Conservation (phyloP, 257 asterid genomes). For the Solanum virginianum region DNA sequence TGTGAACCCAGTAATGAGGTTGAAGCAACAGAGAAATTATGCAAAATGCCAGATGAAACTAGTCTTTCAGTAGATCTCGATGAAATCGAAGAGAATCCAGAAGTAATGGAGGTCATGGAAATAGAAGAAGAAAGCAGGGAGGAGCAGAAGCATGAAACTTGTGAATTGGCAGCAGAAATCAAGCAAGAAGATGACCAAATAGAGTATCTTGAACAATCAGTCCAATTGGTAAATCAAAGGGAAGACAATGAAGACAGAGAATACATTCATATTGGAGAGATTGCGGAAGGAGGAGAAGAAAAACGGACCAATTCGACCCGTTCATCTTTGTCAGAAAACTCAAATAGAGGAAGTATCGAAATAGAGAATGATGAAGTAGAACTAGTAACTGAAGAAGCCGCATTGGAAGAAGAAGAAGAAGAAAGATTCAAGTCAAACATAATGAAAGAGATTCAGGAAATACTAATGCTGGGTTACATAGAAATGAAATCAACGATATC, state of each 20-base stretch:
- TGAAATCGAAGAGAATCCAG: conserved; percentile 7
- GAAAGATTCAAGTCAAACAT: conserved; percentile 2
- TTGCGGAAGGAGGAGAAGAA: conserved; percentile 16
- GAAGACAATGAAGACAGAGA: conserved; percentile 2
- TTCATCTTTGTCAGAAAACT: conserved; percentile 17
- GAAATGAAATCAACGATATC: background rate
- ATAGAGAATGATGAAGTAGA: conserved; percentile 15
- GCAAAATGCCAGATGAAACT: conserved; percentile 2
- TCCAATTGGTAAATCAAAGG: background rate
- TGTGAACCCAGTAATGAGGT: background rate
- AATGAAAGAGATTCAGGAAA: background rate
- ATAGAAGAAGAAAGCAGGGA: conserved; percentile 4
- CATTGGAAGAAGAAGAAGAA: conserved; percentile 9
- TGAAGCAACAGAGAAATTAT: background rate
- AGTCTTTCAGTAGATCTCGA: conserved; percentile 12
- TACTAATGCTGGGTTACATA: background rate
- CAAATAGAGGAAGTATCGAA: background rate
- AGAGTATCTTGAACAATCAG: background rate
- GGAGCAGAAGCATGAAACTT: background rate
- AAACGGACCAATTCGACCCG: background rate
- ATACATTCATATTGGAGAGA: conserved; percentile 12
- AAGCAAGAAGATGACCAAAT: background rate
- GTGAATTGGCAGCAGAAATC: background rate
- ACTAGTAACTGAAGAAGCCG: conserved; percentile 3
- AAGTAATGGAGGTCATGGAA: background rate